These are phyloP conservation scores for Fusarium armeniacum DNA, from an alignment of 2,329 filamentous ascomycete genomes.

Conservation along the genomic window DNA sequence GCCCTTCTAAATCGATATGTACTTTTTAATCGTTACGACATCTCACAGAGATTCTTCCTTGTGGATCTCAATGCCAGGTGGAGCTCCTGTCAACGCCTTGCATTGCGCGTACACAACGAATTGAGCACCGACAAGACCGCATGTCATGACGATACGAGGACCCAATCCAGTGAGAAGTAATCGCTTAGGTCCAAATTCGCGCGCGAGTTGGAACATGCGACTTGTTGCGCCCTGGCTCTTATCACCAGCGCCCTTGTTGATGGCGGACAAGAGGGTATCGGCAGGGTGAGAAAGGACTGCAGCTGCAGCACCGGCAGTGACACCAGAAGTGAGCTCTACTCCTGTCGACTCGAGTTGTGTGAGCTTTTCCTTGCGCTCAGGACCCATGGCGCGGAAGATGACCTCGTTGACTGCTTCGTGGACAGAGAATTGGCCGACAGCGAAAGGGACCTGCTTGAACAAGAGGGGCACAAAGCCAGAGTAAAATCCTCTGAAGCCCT, in stretches of 20 bases:
- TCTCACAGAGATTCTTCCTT: conserved; percentile 58
- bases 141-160: conserved; percentile 67
- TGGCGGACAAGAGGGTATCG: conserved; percentile 72
- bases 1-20: conserved; percentile 6
- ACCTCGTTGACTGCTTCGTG: conserved; percentile 89
- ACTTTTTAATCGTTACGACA: conserved; percentile 5
- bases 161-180: conserved; percentile 64
- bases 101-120: conserved; percentile 70
- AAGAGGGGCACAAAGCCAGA: conserved; percentile 89
- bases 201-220: conserved; percentile 66
- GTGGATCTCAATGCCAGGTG: conserved; percentile 66
- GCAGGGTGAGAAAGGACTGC: conserved; percentile 91
- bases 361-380: conserved; percentile 74
- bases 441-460: conserved; percentile 93
- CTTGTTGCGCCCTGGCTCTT: conserved; percentile 62
- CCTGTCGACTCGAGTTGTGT: conserved; percentile 80
- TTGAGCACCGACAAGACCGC: conserved; percentile 65
- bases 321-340: conserved; percentile 87
- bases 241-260: conserved; percentile 68
- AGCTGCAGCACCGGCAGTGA: conserved; percentile 89
- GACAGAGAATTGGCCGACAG: conserved; percentile 93
- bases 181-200: conserved; percentile 65
- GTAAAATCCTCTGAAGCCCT: conserved; percentile 88
- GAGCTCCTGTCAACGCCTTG: conserved; percentile 66
- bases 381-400: conserved; percentile 78